phyloP scores from a whole-genome alignment of 106 monocot genomes.

The Acanthochlamys bracteata region DNA sequence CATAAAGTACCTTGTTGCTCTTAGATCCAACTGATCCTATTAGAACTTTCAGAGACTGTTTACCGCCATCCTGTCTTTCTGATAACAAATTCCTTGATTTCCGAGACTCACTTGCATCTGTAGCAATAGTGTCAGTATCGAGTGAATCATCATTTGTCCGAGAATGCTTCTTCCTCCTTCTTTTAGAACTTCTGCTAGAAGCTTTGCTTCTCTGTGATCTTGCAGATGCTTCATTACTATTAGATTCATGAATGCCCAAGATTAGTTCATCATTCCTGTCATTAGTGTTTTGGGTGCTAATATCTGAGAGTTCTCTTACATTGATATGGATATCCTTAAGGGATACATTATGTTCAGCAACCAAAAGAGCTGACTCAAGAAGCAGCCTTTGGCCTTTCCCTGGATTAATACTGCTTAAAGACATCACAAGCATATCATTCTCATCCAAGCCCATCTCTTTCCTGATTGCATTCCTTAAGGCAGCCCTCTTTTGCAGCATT shows the following conservation, averaged over 20 bases:
- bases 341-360: constrained; percentile 36
- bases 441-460: constrained; percentile 79
- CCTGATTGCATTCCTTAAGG: constrained; percentile 55
- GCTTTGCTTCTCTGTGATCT: constrained; percentile 8
- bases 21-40: constrained; percentile 95
- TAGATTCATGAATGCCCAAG: constrained; percentile 4
- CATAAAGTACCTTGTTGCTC: constrained; percentile 81
- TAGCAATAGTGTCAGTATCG: constrained; percentile 8
- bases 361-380: constrained; percentile 64
- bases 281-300: constrained; percentile 29
- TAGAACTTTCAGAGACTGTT: constrained; percentile 51
- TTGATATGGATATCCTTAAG: constrained; percentile 29
- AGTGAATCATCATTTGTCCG: constrained; percentile 14
- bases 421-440: constrained; percentile 72
- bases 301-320: constrained; percentile 20
- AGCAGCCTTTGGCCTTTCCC: constrained; percentile 73
- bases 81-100: constrained; percentile 40
- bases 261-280: constrained; percentile 10
- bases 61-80: constrained; percentile 12
- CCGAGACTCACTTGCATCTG: constrained; percentile 1
- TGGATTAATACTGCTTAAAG: constrained; percentile 86
- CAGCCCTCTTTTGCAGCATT: constrained; percentile 60
- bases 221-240: constrained; percentile 19
- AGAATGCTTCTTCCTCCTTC: constrained; percentile 28
- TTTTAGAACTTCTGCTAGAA: constrained; percentile 13